Conservation (phyloP, 2,329 filamentous ascomycete genomes). For the Peltaster fructicola region DNA sequence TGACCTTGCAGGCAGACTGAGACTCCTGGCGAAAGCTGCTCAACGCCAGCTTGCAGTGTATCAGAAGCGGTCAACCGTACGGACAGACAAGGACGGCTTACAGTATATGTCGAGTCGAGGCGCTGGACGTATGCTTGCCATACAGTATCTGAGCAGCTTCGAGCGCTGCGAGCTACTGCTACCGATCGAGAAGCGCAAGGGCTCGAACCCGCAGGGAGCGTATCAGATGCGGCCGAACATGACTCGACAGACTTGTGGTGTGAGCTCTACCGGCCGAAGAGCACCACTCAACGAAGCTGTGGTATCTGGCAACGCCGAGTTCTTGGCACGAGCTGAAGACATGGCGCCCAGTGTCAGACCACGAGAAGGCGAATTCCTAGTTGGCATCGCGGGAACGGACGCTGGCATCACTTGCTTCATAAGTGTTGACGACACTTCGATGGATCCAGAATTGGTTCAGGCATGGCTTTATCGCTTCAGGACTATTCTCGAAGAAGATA, state of each 20-base stretch:
- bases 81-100: conserved; percentile 7
- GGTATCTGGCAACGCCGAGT: conserved; percentile 15
- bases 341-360: conserved; percentile 25
- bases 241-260: conserved; percentile 26
- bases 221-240: conserved; percentile 16
- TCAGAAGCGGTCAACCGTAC: conserved; percentile 22
- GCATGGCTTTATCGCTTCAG: conserved; percentile 12
- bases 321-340: conserved; percentile 23
- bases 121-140: conserved; percentile 24
- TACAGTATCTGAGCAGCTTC: conserved; percentile 24
- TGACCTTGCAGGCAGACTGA: conserved; percentile 21
- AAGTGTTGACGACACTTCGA: conserved; percentile 22
- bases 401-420: conserved; percentile 23
- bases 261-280: conserved; percentile 24
- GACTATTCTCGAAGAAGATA: conserved; percentile 10
- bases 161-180: conserved; percentile 22
- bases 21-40: conserved; percentile 22
- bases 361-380: conserved; percentile 28
- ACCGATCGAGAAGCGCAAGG: conserved; percentile 14
- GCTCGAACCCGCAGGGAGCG: conserved; percentile 21
- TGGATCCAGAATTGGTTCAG: conserved; percentile 13
- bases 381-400: conserved; percentile 22
- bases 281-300: conserved; percentile 16
- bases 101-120: conserved; percentile 20
- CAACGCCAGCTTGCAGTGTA: conserved; percentile 26